These are phyloP conservation scores for Hypoxylon rickii DNA, from an alignment of 495 filamentous ascomycete species.

Conservation along the genomic window DNA sequence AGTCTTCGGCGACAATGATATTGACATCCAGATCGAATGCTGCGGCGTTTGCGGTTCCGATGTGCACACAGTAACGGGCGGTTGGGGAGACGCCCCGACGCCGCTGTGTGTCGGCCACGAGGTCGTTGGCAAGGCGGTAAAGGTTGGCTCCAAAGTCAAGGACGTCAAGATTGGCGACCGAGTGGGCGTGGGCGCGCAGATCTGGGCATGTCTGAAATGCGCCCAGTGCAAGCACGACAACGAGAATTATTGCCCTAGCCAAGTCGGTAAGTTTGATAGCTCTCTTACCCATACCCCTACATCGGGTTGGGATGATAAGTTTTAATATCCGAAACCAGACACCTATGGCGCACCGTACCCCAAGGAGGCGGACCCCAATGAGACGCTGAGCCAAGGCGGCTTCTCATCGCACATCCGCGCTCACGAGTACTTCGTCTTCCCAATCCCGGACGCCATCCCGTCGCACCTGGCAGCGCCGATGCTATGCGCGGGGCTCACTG, in stretches of 20 bases:
- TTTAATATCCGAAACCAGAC: constrained; percentile 1
- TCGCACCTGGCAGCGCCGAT: constrained; percentile 72
- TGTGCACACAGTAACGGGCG: constrained; percentile 76
- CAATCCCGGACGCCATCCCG: constrained; percentile 71
- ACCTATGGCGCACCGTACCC: constrained; percentile 71
- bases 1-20: constrained; percentile 68
- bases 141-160: constrained; percentile 67
- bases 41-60: constrained; percentile 84
- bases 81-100: constrained; percentile 69
- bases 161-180: constrained; percentile 72
- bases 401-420: constrained; percentile 65
- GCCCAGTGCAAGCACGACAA: constrained; percentile 53
- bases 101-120: constrained; percentile 79
- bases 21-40: constrained; percentile 46
- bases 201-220: constrained; percentile 70
- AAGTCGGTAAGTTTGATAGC: constrained; percentile 46
- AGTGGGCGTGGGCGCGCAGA: constrained; percentile 80
- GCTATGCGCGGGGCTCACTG: constrained; percentile 79
- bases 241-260: constrained; percentile 78
- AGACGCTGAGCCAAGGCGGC: constrained; percentile 42
- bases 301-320: too few species aligned
- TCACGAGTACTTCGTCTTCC: constrained; percentile 76
- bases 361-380: constrained; percentile 35
- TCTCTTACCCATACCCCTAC: not conserved
- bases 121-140: constrained; percentile 71